Conservation (phyloP, 2,329 filamentous ascomycete genomes). For the Phialocephala subalpina region DNA sequence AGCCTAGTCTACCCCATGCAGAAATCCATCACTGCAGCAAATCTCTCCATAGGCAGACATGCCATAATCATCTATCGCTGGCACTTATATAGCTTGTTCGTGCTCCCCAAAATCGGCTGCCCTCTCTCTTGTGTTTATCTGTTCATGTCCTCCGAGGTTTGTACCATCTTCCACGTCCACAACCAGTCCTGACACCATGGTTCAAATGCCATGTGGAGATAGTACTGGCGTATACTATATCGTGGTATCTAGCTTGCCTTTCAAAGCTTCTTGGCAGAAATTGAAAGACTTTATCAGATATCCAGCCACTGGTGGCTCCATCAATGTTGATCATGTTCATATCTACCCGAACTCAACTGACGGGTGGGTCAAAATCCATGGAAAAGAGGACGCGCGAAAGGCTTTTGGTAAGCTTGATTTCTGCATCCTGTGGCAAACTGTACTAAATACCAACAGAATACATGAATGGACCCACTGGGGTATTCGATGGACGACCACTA, state of each 20-base stretch:
- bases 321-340: conserved; percentile 37
- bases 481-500: conserved; percentile 30
- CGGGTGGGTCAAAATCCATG: conserved; percentile 37
- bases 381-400: conserved; percentile 32
- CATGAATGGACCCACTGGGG: conserved; percentile 28
- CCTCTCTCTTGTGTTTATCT: background rate
- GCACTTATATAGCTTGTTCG: too few species aligned
- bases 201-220: background rate
- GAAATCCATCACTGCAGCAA: background rate
- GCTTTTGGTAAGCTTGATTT: conserved; percentile 31
- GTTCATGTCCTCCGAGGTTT: background rate
- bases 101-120: background rate
- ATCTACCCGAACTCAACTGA: conserved; percentile 33
- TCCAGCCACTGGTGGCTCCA: conserved; percentile 25
- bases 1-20: background rate
- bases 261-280: conserved; percentile 36
- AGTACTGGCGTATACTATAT: conserved; percentile 19
- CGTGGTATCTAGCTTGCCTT: conserved; percentile 28
- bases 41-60: too few species aligned
- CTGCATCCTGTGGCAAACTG: background rate
- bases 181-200: background rate
- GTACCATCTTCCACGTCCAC: background rate
- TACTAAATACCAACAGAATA: background rate
- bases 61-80: too few species aligned
- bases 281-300: conserved; percentile 39